A percentile compares a stretch with the other conserved stretches of the same genome.
Conservation (phyloP, 2,329 filamentous ascomycete genomes). For the Bipolaris gigantea region DNA sequence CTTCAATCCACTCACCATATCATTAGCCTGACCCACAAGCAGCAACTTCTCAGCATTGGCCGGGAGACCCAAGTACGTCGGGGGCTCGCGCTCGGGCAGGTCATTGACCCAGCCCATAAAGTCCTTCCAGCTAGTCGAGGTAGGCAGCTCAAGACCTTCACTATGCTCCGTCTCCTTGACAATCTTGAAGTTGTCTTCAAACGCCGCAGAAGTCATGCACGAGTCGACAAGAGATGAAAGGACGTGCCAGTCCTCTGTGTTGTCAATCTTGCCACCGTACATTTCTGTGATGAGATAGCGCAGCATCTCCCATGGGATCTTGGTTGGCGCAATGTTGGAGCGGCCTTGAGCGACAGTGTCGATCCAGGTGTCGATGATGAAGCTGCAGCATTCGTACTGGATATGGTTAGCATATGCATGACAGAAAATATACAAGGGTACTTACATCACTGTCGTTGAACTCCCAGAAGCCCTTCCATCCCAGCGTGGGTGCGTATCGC, state of each 20-base stretch:
- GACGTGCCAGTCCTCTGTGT: conserved; percentile 78
- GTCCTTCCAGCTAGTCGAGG: conserved; percentile 78
- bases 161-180: conserved; percentile 63
- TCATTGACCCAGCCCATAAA: conserved; percentile 91
- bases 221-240: conserved; percentile 73
- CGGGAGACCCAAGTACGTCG: conserved; percentile 89
- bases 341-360: conserved; percentile 79
- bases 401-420: conserved; percentile 34
- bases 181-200: conserved; percentile 88
- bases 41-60: conserved; percentile 96
- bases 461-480: conserved; percentile 99
- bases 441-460: conserved; percentile 99
- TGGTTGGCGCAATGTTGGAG: conserved; percentile 89
- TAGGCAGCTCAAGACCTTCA: conserved; percentile 71
- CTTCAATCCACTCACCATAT: conserved; percentile 80
- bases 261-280: conserved; percentile 96
- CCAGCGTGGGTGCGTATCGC: conserved; percentile 88
- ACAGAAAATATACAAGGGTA: conserved; percentile 32
- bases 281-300: conserved; percentile 88
- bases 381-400: conserved; percentile 94
- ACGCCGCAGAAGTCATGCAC: conserved; percentile 84
- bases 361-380: conserved; percentile 94
- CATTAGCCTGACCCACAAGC: conserved; percentile 82
- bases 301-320: conserved; percentile 96
- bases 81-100: conserved; percentile 91